Percentiles rank a stretch among this genome's conserved stretches.
These are phyloP conservation scores for Penicillium oxalicum DNA, from an alignment of 2,329 filamentous ascomycete genomes.

Conservation along the genomic window DNA sequence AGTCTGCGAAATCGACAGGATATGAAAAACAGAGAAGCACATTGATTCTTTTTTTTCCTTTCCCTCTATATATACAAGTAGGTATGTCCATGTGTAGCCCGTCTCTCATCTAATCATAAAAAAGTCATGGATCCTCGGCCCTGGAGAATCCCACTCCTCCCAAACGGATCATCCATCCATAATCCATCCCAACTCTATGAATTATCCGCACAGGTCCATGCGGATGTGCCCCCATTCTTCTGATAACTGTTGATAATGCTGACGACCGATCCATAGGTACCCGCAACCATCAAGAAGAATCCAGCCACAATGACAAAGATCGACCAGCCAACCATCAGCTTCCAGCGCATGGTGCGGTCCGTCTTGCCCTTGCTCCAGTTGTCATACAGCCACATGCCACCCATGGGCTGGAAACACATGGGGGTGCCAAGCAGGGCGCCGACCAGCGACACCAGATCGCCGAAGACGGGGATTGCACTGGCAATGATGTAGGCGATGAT, in stretches of 20 bases:
- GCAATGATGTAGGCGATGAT: conserved; percentile 23
- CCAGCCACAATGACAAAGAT: conserved; percentile 34
- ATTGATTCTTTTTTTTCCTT: no score
- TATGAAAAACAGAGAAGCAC: no score
- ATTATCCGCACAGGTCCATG: conserved; percentile 44
- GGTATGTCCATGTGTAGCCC: no score
- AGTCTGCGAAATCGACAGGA: no score
- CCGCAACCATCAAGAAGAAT: conserved; percentile 41
- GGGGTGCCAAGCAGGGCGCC: conserved; percentile 21
- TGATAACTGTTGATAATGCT: conserved; percentile 36
- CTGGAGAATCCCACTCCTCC: no score
- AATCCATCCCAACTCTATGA: conserved; percentile 7
- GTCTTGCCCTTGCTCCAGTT: conserved; percentile 29
- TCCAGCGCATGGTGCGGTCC: conserved; percentile 14
- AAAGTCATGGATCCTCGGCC: no score
- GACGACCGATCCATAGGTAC: conserved; percentile 43
- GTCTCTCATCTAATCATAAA: no score
- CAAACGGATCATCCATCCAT: no score
- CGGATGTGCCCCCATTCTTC: conserved; percentile 30
- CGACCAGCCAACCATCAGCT: conserved; percentile 17
- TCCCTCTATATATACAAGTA: no score
- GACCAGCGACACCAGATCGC: conserved; percentile 20
- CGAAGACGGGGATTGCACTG: conserved; percentile 23
- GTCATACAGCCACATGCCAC: conserved; percentile 43
- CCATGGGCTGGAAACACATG: conserved; percentile 29